These are phyloP conservation scores for Limtongia smithiae DNA, from an alignment of 805 yeast genomes.

Conservation along the genomic window DNA sequence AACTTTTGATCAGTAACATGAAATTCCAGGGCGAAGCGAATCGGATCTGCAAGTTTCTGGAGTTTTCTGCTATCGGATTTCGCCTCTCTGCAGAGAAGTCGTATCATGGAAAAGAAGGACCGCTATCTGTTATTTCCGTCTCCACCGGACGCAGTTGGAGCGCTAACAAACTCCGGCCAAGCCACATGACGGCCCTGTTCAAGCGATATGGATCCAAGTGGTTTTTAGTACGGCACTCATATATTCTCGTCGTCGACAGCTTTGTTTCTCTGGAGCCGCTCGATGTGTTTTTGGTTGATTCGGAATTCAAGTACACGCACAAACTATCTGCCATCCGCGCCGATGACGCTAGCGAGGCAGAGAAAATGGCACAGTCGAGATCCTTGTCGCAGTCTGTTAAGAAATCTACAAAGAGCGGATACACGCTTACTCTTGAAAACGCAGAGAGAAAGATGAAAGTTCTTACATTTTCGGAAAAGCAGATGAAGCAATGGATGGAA, in stretches of 20 bases:
- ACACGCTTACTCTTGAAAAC: conserved; percentile 50
- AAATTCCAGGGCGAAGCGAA: conserved; percentile 78
- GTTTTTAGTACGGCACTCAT: conserved; percentile 82
- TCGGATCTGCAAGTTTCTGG: conserved; percentile 79
- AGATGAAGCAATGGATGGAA: conserved; percentile 68
- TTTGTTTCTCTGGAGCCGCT: conserved; percentile 81
- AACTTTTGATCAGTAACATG: conserved; percentile 54
- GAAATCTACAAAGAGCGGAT: conserved; percentile 30
- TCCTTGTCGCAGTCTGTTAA: conserved; percentile 14
- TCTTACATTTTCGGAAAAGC: conserved; percentile 61
- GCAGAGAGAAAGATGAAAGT: conserved; percentile 74
- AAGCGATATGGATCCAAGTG: conserved; percentile 88
- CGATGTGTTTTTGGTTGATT: conserved; percentile 88
- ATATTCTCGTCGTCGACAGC: conserved; percentile 79
- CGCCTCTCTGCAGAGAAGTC: conserved; percentile 77
- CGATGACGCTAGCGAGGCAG: conserved; percentile 10
- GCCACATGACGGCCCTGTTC: conserved; percentile 81
- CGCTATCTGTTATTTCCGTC: conserved; percentile 70
- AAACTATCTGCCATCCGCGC: conserved; percentile 28
- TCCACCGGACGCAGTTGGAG: conserved; percentile 94
- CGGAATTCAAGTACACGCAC: conserved; percentile 54
- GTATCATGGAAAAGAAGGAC: conserved; percentile 86
- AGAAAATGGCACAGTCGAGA: conserved; percentile 2
- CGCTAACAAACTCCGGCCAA: conserved; percentile 78
- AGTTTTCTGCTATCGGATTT: conserved; percentile 82